phyloP scores from a whole-genome alignment of 164 flowering plant genomes.

The Magnolia changhungtana region DNA sequence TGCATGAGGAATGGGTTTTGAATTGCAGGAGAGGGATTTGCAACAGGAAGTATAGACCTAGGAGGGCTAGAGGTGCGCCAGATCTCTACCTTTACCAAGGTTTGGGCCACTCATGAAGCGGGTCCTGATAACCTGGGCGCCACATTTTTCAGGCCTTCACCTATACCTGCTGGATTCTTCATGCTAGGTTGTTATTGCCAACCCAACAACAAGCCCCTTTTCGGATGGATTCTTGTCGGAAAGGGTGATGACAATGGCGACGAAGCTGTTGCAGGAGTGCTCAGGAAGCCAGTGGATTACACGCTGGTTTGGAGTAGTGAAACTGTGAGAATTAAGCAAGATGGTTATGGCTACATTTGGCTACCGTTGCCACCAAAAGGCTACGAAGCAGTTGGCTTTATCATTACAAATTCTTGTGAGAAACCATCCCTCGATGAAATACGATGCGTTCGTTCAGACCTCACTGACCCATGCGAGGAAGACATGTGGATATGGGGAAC shows the following conservation, averaged over 20 bases:
- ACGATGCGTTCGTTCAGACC: slow-evolving; percentile 59
- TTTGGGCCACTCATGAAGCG: slow-evolving; percentile 67
- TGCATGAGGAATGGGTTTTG: background rate
- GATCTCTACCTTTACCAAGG: slow-evolving; percentile 46
- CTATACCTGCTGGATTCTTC: slow-evolving; percentile 55
- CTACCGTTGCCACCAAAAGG: slow-evolving; percentile 62
- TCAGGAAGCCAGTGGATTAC: slow-evolving; percentile 57
- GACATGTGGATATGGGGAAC: slow-evolving; percentile 56
- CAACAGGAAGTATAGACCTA: slow-evolving; percentile 58
- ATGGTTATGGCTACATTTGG: slow-evolving; percentile 62
- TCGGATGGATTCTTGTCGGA: slow-evolving; percentile 61
- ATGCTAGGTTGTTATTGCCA: slow-evolving; percentile 69
- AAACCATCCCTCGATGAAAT: slow-evolving; percentile 66
- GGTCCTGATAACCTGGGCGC: slow-evolving; percentile 63
- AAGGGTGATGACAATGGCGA: slow-evolving; percentile 17
- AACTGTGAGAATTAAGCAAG: slow-evolving; percentile 48
- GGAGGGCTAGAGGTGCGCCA: slow-evolving; percentile 63
- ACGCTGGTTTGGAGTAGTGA: slow-evolving; percentile 64
- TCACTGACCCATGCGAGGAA: slow-evolving; percentile 47
- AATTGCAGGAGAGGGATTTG: slow-evolving; percentile 56
- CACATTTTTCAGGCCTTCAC: slow-evolving; percentile 59
- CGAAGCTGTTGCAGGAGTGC: slow-evolving; percentile 2
- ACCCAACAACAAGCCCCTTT: slow-evolving; percentile 58
- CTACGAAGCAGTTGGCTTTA: slow-evolving; percentile 52
- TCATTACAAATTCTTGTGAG: slow-evolving; percentile 47